Evolutionary conservation across 768 basidiomycete species (phyloP).

Genomic region (Mycena indigotica): DNA sequence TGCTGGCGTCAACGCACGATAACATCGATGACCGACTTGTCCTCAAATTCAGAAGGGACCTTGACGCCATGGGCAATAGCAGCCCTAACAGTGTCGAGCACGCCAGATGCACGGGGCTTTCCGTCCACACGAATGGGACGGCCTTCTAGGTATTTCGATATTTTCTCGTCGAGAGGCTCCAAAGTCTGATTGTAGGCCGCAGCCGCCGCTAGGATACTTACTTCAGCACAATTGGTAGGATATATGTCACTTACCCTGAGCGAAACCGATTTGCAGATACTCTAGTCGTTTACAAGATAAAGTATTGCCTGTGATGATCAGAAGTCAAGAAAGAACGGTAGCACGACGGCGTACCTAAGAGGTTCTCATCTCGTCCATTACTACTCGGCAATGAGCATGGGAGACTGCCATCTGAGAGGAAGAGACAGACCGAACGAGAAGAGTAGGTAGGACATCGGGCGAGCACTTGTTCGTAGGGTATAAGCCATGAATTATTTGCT

Average conservation of each 20-base stretch:
- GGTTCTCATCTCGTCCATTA: constrained; percentile 23
- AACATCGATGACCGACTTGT: constrained; percentile 56
- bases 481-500: constrained; percentile 73
- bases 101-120: constrained; percentile 71
- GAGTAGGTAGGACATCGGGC: constrained; percentile 45
- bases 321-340: not conserved
- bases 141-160: constrained; percentile 72
- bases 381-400: constrained; percentile 5
- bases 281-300: constrained; percentile 69
- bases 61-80: constrained; percentile 70
- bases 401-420: not conserved
- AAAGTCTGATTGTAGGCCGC: constrained; percentile 62
- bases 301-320: constrained; percentile 51
- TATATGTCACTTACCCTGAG: constrained; percentile 50
- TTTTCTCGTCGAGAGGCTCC: constrained; percentile 58
- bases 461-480: constrained; percentile 60
- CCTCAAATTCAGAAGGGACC: constrained; percentile 73
- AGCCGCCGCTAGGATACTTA: constrained; percentile 54
- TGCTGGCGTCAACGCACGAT: constrained; percentile 46
- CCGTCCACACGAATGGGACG: constrained; percentile 75
- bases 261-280: constrained; percentile 62
- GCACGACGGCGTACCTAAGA: constrained; percentile 6
- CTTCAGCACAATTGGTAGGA: not conserved
- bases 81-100: constrained; percentile 73
- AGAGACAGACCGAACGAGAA: constrained; percentile 54